Base-by-base conservation (phyloP, 176 grass and related monocot genomes). In the Raddia guianensis region DNA sequence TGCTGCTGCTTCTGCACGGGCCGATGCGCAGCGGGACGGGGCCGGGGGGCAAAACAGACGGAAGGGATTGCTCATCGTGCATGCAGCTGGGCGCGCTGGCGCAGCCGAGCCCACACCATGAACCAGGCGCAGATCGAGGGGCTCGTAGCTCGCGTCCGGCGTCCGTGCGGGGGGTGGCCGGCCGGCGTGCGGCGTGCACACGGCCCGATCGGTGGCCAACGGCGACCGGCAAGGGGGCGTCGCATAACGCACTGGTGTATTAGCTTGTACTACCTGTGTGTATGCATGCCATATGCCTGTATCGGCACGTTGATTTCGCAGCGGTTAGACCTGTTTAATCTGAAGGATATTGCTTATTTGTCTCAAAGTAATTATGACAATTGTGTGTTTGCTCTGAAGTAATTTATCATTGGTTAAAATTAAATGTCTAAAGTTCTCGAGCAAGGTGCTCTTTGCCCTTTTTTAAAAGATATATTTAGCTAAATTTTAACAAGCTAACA, bases 1-100 rank as follows among this genome's bases (percentile, higher is more conserved):
- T 2, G 15, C 52, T 10, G 21, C 15, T 6, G 27, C 52, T 10
- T 15, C 15, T 6, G 74, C 57, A 53, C 8, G 34, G 43, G 20
- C 57, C 14, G 14, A 37, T 12, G 70, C 0, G 43, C 21, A 44
- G 61, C 60, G 18, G 77, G 1, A 18, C 69, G 47, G 9, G 49
- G 27, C 7, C 15, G 50, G 74, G 66, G 66, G 75, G 81, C 86
- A 84, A 88, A 84, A n/a, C 62, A 84, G 81, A 75, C 14, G 86
- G 75, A 88, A 73, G 75, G 54, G 54, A 33, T 66, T 43, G 68
- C 63, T 57, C 5, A 6, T 60, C 68, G 59, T 61, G 45, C 68
- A 47, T 61, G 45, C 68, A 37, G 68, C 75, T 42, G 66, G 74
- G 8, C 6, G 57, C 42, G 57, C 11, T 59, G 43, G 69, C 21